Evolutionary conservation across 192 early-diverging fungal species (phyloP), one percentile per base, ranked within the genome.

Genomic region (Ambispora gerdemannii): DNA sequence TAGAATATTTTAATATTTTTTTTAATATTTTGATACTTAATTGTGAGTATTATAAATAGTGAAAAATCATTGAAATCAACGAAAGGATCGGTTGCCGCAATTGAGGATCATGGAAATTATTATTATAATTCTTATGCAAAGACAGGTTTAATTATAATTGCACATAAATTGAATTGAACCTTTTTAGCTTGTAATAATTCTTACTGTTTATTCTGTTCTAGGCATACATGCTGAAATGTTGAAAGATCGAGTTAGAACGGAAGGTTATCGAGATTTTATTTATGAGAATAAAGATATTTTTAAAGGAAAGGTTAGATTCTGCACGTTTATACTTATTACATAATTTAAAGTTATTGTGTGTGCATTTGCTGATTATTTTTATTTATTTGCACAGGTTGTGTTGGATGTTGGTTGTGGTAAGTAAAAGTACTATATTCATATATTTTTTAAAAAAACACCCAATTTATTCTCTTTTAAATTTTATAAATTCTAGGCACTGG

Each of bases 51-150:
- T n/a, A n/a, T n/a, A n/a, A n/a, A n/a, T n/a, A 63, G 22, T 22
- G 35, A 36, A 62, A 34, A 34, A 35, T 62, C 61, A 10, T 10
- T 63, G 34, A 63, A 36, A 38, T 1, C 17, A 8, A 38, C 34
- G 11, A 63, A 15, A n/a, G n/a, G n/a, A n/a, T n/a, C n/a, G n/a
- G n/a, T n/a, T n/a, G n/a, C 67, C 7, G 73, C 74, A 11, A 72
- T 73, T 8, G 58, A 62, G 58, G 76, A 77, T 50, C 72, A 77
- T 59, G 69, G 69, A 35, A 76, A 95, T 81, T 97, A 97, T 78
- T 99, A 99, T 89, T 99, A 97, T 87, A 93, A 99, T 84, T 97
- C 95, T 49, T 99, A 97, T 83, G 93, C 97, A 22, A 91, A 93
- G 84, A 96, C 92, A 76, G 91, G 91, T 87, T 81, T 76, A 72